Evolutionary conservation across 768 basidiomycete genomes (phyloP).

Genomic region (Naganishia onofrii): DNA sequence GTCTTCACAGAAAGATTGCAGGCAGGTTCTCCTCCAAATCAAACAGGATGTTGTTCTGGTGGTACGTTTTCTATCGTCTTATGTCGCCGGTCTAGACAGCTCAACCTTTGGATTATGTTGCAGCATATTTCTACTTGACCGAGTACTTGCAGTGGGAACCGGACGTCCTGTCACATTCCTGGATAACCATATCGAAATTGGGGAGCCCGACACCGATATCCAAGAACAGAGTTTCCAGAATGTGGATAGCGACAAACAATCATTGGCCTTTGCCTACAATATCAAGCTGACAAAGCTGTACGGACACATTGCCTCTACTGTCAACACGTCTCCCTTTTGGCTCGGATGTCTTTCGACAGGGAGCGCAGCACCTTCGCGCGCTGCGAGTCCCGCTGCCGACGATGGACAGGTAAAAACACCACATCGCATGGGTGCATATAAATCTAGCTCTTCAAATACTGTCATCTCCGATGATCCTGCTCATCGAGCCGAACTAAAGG

Average conservation of each 20-base stretch:
- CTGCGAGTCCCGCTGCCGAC: constrained; percentile 9
- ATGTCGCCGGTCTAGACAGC: background rate
- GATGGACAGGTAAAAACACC: constrained; percentile 18
- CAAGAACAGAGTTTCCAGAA: constrained; percentile 4
- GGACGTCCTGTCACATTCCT: constrained; percentile 25
- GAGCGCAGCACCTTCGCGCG: constrained; percentile 20
- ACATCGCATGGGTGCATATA: background rate
- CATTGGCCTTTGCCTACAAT: constrained; percentile 24
- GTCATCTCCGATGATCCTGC: constrained; percentile 23
- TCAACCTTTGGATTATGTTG: background rate
- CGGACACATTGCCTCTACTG: constrained; percentile 16
- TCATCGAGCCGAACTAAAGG: constrained; percentile 14
- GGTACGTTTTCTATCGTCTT: background rate
- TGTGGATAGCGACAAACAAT: constrained; percentile 20
- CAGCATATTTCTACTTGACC: constrained; percentile 25
- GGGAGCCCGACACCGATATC: constrained; percentile 13
- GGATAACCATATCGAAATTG: constrained; percentile 27
- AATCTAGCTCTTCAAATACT: background rate
- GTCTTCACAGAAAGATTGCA: constrained; percentile 23
- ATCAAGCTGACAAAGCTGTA: constrained; percentile 26
- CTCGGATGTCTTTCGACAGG: constrained; percentile 17
- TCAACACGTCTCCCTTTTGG: constrained; percentile 28
- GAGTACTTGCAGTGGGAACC: constrained; percentile 25
- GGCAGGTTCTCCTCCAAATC: constrained; percentile 14
- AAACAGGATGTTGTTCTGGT: constrained; percentile 24